These are phyloP conservation scores for Colletotrichum costaricense DNA, from an alignment of 2,329 filamentous ascomycete genomes.

Conservation along the genomic window DNA sequence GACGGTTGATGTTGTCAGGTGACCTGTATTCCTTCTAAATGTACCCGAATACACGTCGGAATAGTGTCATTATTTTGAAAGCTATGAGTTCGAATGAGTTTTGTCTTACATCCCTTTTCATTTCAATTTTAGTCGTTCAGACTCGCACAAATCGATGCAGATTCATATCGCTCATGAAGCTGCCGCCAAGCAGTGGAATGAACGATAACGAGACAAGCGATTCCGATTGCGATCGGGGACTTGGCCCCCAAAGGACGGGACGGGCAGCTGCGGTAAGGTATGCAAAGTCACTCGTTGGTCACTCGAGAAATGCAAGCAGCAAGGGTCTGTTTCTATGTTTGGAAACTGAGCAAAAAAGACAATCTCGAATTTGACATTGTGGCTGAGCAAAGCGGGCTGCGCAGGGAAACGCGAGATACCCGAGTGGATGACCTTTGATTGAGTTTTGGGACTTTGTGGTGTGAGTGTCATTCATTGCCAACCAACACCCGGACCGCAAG, in stretches of 20 bases:
- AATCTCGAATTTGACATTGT: not conserved
- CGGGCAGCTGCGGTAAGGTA: not conserved
- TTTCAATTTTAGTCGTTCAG: not conserved
- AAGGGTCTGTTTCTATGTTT: slow-evolving; percentile 18
- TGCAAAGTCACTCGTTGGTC: not conserved
- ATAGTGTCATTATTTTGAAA: not conserved
- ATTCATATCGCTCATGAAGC: not conserved
- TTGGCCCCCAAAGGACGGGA: not conserved
- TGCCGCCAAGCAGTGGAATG: not conserved
- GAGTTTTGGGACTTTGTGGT: not conserved
- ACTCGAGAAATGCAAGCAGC: not conserved
- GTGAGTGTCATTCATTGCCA: not conserved
- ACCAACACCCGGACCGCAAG: not conserved
- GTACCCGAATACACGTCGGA: too few relatives aligned
- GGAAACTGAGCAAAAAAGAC: not conserved
- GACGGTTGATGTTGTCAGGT: too few relatives aligned
- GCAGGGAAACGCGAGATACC: not conserved
- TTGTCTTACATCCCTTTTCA: not conserved
- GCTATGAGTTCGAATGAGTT: not conserved
- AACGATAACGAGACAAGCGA: not conserved
- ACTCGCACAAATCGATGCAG: not conserved
- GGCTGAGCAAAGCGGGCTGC: slow-evolving; percentile 6
- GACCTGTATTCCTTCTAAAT: too few relatives aligned
- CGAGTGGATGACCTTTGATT: not conserved
- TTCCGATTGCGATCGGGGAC: slow-evolving; percentile 7